phyloP scores from a whole-genome alignment of 2,329 filamentous ascomycete genomes.

The Myotisia sp. region DNA sequence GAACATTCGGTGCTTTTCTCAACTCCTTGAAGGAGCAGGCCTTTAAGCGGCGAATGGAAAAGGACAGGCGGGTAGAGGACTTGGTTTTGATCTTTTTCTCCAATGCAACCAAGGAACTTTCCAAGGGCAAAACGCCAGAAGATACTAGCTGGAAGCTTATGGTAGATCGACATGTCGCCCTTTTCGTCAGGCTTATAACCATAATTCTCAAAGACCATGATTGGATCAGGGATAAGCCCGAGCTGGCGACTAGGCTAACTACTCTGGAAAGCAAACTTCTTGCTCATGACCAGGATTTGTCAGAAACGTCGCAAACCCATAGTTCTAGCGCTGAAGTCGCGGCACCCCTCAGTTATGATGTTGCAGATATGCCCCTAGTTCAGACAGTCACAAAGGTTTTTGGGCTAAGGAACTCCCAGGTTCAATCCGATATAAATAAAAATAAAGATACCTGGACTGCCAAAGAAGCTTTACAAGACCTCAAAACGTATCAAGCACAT shows the following conservation, averaged over 20 bases:
- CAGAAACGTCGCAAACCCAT: constrained; percentile 44
- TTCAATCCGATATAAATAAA: constrained; percentile 75
- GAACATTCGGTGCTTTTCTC: constrained; percentile 87
- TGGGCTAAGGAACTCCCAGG: constrained; percentile 59
- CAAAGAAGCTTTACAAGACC: constrained; percentile 73
- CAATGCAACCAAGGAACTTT: constrained; percentile 77
- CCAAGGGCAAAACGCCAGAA: constrained; percentile 57
- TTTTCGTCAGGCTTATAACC: constrained; percentile 79
- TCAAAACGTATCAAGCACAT: constrained; percentile 86
- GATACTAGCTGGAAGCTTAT: constrained; percentile 85
- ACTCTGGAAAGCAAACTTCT: constrained; percentile 87
- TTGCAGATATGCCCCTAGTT: constrained; percentile 94
- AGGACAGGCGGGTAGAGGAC: constrained; percentile 84
- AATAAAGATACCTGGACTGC: constrained; percentile 77
- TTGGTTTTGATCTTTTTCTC: constrained; percentile 93
- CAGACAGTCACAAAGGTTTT: constrained; percentile 79
- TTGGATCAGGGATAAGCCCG: constrained; percentile 69
- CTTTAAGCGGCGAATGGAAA: constrained; percentile 84
- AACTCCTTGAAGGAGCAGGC: constrained; percentile 80
- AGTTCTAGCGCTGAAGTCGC: constrained; percentile 63
- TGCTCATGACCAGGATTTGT: constrained; percentile 82
- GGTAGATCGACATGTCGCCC: constrained; percentile 83
- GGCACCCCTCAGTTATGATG: constrained; percentile 72
- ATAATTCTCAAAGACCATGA: constrained; percentile 69
- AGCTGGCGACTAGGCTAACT: constrained; percentile 63